Conservation (phyloP, 192 early-diverging fungal genomes). For the Entophlyctis luteolus region DNA sequence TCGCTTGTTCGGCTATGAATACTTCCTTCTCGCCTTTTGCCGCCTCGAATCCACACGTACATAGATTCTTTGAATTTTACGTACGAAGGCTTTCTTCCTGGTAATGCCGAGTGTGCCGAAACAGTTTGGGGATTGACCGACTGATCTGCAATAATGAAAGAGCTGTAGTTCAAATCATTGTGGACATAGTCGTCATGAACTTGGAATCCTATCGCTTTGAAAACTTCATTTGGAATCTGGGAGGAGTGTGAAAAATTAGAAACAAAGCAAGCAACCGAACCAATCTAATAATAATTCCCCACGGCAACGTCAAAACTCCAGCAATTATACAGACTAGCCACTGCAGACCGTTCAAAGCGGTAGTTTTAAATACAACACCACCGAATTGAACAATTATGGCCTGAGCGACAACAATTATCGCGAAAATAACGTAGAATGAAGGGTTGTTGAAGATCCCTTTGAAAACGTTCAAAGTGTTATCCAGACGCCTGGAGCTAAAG, state of each 20-base stretch:
- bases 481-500: constrained; percentile 31
- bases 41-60: too few relatives aligned
- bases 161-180: constrained; percentile 1
- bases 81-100: too few relatives aligned
- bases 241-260: background rate
- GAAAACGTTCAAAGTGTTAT: constrained; percentile 42
- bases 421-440: constrained; percentile 33
- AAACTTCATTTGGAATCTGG: constrained; percentile 10
- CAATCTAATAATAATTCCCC: constrained; percentile 81
- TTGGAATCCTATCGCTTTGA: background rate
- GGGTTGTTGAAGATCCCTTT: constrained; percentile 31
- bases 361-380: constrained; percentile 26
- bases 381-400: constrained; percentile 40
- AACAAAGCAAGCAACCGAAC: constrained; percentile 33
- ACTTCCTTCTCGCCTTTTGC: too few relatives aligned
- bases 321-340: constrained; percentile 84
- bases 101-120: too few relatives aligned
- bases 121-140: too few relatives aligned
- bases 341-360: constrained; percentile 55
- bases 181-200: background rate
- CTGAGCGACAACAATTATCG: constrained; percentile 27
- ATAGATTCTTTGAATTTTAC: too few relatives aligned
- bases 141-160: too few relatives aligned
- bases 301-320: constrained; percentile 74
- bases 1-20: too few relatives aligned